These are phyloP conservation scores for Suhomyces sp. DNA, from an alignment of 805 yeast genomes.

Conservation along the genomic window DNA sequence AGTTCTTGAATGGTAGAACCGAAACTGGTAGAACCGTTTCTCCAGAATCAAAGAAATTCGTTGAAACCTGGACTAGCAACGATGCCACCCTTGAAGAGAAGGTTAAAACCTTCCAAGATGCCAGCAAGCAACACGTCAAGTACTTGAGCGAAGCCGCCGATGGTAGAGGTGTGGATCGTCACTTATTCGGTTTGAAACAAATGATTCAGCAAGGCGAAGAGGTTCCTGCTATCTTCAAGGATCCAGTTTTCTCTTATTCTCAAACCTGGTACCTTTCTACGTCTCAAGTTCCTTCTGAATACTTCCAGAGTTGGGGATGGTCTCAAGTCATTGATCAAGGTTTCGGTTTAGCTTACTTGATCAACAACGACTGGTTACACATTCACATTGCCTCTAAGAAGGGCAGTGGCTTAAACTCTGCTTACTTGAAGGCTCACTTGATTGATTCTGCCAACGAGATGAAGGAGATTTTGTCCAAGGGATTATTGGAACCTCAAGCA, in stretches of 20 bases:
- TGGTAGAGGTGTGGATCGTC: constrained; percentile 92
- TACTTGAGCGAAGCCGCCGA: constrained; percentile 75
- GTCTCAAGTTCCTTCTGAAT: constrained; percentile 78
- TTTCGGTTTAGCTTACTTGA: constrained; percentile 89
- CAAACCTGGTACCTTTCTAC: constrained; percentile 84
- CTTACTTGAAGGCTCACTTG: constrained; percentile 62
- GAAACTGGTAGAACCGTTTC: constrained; percentile 90
- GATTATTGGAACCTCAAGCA: constrained; percentile 34
- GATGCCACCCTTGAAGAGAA: constrained; percentile 51
- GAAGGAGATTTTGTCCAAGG: constrained; percentile 54
- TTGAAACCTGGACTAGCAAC: constrained; percentile 66
- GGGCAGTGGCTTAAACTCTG: constrained; percentile 56
- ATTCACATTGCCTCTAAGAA: constrained; percentile 78
- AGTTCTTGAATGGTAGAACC: constrained; percentile 85
- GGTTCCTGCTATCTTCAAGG: constrained; percentile 66
- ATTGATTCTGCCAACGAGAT: constrained; percentile 79
- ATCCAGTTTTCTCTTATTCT: constrained; percentile 74
- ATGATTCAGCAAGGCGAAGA: constrained; percentile 57
- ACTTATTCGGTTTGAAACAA: constrained; percentile 82
- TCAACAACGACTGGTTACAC: constrained; percentile 80
- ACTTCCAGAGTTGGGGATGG: constrained; percentile 93
- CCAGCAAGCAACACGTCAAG: constrained; percentile 68
- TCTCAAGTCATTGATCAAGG: constrained; percentile 94
- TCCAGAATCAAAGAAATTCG: constrained; percentile 64
- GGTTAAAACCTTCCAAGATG: constrained; percentile 64